Evolutionary conservation across 306 rosid genomes (phyloP), one percentile per base, ranked within the genome.

Genomic region (Medicago arabica): DNA sequence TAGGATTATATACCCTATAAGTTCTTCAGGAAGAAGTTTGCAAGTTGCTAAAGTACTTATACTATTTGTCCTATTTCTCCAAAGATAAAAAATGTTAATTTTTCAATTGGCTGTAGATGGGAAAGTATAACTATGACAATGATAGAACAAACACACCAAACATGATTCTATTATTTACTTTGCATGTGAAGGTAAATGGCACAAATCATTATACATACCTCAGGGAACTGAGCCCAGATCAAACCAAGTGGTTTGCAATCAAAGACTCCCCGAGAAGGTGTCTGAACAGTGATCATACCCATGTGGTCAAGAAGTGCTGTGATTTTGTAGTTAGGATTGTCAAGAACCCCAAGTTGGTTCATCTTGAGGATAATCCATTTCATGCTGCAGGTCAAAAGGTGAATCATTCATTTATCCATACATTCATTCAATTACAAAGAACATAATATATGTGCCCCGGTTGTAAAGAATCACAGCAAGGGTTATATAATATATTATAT

Each of bases 161-260:
- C 34, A 54, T 9, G 73, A 67, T 18, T 17, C 50, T 61, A 69
- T 21, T 59, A 63, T 67, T 67, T 11, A 57, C 43, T 78, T 78
- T 13, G 60, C 36, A 25, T 39, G 23, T 19, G 64, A 28, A 81
- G 53, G 38, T 31, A 67, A 65, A 55, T 50, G 74, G 23, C 41
- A 47, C 28, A 4, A 59, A 49, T 50, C 6, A 34, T 75, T 67
- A 19, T n/a, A 44, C 46, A 64, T 85, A 95, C 97, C 97, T 95
- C 92, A 40, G 97, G 93, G 80, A 95, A 86, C 55, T 90, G 87
- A 75, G 97, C 93, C 99, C 99, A 95, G 61, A 95, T 95, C 85
- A 95, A 78, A 84, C 97, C 97, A 19, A 95, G 93, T 25, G 99
- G 99, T 80, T 95, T 92, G 92, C 99, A 95, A 79, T 92, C 99